These are phyloP conservation scores for Daldinia vernicosa DNA, from an alignment of 495 filamentous ascomycete genomes.

Conservation along the genomic window DNA sequence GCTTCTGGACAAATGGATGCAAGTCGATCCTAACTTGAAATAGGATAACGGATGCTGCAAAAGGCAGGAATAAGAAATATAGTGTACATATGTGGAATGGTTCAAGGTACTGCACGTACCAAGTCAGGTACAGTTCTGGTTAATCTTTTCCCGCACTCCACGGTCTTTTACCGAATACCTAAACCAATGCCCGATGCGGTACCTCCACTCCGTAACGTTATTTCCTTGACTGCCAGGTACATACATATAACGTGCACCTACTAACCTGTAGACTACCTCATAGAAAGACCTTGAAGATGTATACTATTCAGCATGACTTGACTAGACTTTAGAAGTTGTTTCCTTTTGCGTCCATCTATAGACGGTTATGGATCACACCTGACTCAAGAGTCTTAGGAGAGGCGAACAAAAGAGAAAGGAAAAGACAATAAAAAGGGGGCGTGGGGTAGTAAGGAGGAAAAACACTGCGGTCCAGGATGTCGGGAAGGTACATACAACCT, in stretches of 20 bases:
- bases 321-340: conserved; percentile 14
- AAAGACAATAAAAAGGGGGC: conserved; percentile 10
- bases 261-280: too few relatives aligned
- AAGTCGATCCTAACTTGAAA: conserved; percentile 29
- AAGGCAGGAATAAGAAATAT: conserved; percentile 3
- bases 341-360: conserved; percentile 17
- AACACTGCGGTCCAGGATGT: conserved; percentile 9
- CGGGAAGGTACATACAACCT: conserved; percentile 21
- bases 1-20: conserved; percentile 14
- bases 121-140: conserved; percentile 11
- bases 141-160: conserved; percentile 14
- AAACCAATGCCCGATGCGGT: conserved; percentile 8
- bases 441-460: conserved; percentile 13
- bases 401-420: conserved; percentile 20
- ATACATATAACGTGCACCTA: too few relatives aligned
- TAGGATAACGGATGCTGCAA: conserved; percentile 8
- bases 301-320: background rate
- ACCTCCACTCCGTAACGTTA: conserved; percentile 8
- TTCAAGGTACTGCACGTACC: conserved; percentile 1
- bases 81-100: conserved; percentile 10
- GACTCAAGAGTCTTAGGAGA: conserved; percentile 25
- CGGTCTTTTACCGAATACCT: background rate
- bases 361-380: conserved; percentile 7
- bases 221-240: background rate
- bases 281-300: too few relatives aligned